phyloP scores from a whole-genome alignment of 1,139 yeast species.

The Pichia sp. region DNA sequence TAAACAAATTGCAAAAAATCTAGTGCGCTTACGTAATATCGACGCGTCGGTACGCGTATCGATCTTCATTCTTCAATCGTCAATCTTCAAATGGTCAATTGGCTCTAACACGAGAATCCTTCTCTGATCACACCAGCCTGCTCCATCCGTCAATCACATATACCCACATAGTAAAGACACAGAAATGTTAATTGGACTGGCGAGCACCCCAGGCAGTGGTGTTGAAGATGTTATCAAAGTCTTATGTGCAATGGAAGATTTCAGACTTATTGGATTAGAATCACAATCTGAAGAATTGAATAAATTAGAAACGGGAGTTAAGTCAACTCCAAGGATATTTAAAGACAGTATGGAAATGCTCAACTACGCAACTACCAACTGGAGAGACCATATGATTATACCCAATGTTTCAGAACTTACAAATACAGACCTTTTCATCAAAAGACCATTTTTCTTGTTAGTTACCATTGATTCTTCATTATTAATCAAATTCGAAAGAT shows the following conservation, averaged over 20 bases:
- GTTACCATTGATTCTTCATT: slow-evolving; percentile 78
- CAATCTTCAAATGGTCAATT: too few species aligned
- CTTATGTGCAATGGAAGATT: slow-evolving; percentile 30
- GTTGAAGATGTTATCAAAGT: slow-evolving; percentile 60
- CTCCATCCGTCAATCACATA: too few species aligned
- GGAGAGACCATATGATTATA: slow-evolving; percentile 66
- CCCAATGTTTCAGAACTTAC: slow-evolving; percentile 45
- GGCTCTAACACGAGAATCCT: too few species aligned
- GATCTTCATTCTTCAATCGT: too few species aligned
- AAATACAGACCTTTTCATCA: slow-evolving; percentile 50
- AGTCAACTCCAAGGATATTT: slow-evolving; percentile 31
- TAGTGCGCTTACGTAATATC: too few species aligned
- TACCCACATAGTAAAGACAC: too few species aligned
- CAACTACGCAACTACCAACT: slow-evolving; percentile 64
- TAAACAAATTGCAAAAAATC: too few species aligned
- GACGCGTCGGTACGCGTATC: too few species aligned
- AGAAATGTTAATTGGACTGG: slow-evolving; percentile 72
- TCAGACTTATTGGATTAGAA: slow-evolving; percentile 4
- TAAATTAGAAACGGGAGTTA: neutral
- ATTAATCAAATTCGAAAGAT: slow-evolving; percentile 50
- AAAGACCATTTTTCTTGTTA: slow-evolving; percentile 86
- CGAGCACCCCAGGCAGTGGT: slow-evolving; percentile 73
- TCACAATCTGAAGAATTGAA: slow-evolving; percentile 1
- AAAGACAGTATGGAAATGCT: slow-evolving; percentile 42
- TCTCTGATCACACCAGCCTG: too few species aligned